phyloP scores from a whole-genome alignment of 2,329 filamentous ascomycete species.

The Colletotrichum sp. region DNA sequence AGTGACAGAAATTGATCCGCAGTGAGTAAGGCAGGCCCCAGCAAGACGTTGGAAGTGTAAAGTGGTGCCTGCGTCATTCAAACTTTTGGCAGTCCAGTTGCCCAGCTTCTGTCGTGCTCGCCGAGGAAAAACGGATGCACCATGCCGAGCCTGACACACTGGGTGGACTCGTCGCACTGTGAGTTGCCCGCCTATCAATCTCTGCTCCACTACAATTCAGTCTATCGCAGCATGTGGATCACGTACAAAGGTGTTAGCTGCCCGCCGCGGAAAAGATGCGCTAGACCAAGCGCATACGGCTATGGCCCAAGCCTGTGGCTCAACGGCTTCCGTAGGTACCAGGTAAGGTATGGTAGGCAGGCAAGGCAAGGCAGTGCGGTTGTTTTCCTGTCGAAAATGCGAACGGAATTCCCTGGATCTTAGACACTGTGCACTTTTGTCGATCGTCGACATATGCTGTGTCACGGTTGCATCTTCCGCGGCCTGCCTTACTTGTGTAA shows the following conservation, averaged over 20 bases:
- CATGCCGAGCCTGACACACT: slow-evolving; percentile 14
- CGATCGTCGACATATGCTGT: background rate
- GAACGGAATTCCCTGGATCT: background rate
- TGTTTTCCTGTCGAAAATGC: background rate
- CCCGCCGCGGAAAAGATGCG: background rate
- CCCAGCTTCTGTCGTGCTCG: background rate
- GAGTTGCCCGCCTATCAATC: background rate
- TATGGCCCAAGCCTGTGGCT: background rate
- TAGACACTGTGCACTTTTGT: background rate
- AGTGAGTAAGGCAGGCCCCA: slow-evolving; percentile 3
- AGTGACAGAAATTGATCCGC: background rate
- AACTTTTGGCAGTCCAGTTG: background rate
- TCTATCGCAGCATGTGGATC: background rate
- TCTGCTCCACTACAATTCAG: background rate
- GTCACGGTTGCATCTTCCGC: background rate
- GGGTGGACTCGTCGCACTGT: background rate
- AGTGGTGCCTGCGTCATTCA: slow-evolving; percentile 9
- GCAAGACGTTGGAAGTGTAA: background rate
- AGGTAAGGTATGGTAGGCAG: too few species aligned
- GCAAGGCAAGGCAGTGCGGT: background rate
- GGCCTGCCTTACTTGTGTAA: background rate
- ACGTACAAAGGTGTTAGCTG: background rate
- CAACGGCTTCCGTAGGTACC: background rate
- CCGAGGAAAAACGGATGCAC: slow-evolving; percentile 6
- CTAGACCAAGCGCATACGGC: background rate